phyloP scores from a whole-genome alignment of 768 basidiomycete genomes.

The Lactarius pseudohatsudake region DNA sequence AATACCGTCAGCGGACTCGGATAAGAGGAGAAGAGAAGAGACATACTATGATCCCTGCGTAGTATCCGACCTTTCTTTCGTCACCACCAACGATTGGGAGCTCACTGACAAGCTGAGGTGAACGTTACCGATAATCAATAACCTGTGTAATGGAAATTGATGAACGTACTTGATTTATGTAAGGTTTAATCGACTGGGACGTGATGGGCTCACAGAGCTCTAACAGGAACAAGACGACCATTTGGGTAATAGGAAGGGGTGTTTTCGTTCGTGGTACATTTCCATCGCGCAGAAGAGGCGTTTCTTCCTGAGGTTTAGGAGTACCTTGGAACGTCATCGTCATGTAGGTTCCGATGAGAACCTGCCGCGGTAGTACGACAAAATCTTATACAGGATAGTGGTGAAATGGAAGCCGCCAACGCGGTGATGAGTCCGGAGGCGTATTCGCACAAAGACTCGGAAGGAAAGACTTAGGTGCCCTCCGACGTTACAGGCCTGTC shows the following conservation, averaged over 20 bases:
- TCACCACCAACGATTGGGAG: too few relatives aligned
- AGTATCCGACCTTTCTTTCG: too few relatives aligned
- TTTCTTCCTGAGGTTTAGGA: constrained; percentile 13
- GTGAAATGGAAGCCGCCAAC: neutral
- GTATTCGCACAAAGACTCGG: too few relatives aligned
- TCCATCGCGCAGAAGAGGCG: neutral
- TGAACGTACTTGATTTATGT: too few relatives aligned
- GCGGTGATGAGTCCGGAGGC: too few relatives aligned
- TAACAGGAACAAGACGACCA: constrained; percentile 44
- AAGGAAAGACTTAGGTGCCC: too few relatives aligned
- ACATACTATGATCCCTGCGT: too few relatives aligned
- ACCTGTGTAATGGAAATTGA: fast-evolving
- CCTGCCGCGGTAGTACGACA: neutral
- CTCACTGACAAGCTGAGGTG: too few relatives aligned
- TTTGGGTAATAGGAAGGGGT: constrained; percentile 47
- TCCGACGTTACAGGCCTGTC: too few relatives aligned
- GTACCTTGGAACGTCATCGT: neutral
- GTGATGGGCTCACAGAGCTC: constrained; percentile 50
- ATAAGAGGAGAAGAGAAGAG: too few relatives aligned
- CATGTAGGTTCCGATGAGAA: neutral
- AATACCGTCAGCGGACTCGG: too few relatives aligned
- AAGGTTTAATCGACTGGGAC: constrained; percentile 28
- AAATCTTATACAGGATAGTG: neutral
- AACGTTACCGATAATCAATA: too few relatives aligned
- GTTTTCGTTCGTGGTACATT: constrained; percentile 32